A percentile compares a stretch with the other conserved stretches of the same genome.
Evolutionary conservation across 2,329 filamentous ascomycete genomes (phyloP).

Genomic region (Simplicillium aogashimaense): DNA sequence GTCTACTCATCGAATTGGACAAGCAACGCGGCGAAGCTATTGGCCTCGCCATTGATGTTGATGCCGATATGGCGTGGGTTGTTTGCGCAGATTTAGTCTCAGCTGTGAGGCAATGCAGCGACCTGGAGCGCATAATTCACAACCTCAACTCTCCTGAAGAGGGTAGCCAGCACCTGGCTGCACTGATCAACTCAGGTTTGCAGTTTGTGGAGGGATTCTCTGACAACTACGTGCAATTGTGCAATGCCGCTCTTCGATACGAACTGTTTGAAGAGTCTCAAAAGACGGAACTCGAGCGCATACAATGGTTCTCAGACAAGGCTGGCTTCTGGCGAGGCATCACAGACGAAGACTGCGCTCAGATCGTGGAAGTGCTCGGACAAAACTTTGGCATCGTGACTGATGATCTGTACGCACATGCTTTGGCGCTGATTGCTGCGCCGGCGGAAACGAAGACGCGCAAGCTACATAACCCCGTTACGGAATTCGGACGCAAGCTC

Average conservation of each 20-base stretch:
- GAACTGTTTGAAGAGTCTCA: slow-evolving; percentile 69
- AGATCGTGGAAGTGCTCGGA: slow-evolving; percentile 60
- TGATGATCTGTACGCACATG: slow-evolving; percentile 40
- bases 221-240: slow-evolving; percentile 57
- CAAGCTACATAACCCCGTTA: slow-evolving; percentile 44
- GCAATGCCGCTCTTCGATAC: slow-evolving; percentile 55
- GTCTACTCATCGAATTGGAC: slow-evolving; percentile 76
- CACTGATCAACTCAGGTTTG: slow-evolving; percentile 59
- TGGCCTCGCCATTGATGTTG: slow-evolving; percentile 63
- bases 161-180: slow-evolving; percentile 42
- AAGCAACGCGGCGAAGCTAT: slow-evolving; percentile 76
- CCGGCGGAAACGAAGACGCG: slow-evolving; percentile 34
- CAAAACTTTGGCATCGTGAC: slow-evolving; percentile 52
- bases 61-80: slow-evolving; percentile 68
- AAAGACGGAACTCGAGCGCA: slow-evolving; percentile 59
- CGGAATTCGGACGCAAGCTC: slow-evolving; percentile 66
- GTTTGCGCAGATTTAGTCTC: slow-evolving; percentile 75
- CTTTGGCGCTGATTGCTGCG: slow-evolving; percentile 35
- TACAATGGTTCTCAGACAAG: slow-evolving; percentile 69
- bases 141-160: slow-evolving; percentile 50
- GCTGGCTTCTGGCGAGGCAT: slow-evolving; percentile 71
- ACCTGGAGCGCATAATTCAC: slow-evolving; percentile 63
- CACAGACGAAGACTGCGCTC: slow-evolving; percentile 68
- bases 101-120: slow-evolving; percentile 69
- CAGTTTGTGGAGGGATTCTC: slow-evolving; percentile 63